Evolutionary conservation across 352 stramenopile genomes (phyloP).

Genomic region (Phytophthora constricta): DNA sequence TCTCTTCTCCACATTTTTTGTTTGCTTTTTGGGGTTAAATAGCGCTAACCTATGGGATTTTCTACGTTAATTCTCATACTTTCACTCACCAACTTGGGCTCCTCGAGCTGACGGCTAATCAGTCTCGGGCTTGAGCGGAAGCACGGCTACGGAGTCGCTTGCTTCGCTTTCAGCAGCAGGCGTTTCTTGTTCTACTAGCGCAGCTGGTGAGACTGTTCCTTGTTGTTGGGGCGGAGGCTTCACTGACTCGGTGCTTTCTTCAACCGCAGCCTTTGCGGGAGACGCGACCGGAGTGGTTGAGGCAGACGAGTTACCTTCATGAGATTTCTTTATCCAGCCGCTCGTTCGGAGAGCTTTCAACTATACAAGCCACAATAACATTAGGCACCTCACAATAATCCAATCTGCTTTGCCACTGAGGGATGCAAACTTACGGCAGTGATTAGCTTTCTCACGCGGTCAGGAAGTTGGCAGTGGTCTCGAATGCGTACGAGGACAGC

Average conservation of each 20-base stretch:
- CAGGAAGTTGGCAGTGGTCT: slow-evolving; percentile 42
- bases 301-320: slow-evolving; percentile 29
- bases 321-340: slow-evolving; percentile 69
- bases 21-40: slow-evolving; percentile 31
- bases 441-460: slow-evolving; percentile 54
- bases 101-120: slow-evolving; percentile 7
- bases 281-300: slow-evolving; percentile 31
- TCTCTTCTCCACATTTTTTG: no score
- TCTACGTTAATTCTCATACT: slow-evolving; percentile 34
- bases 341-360: slow-evolving; percentile 47
- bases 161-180: slow-evolving; percentile 10
- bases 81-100: slow-evolving; percentile 24
- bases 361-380: slow-evolving; percentile 21
- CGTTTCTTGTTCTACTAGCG: slow-evolving; percentile 9
- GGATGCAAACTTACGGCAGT: slow-evolving; percentile 58
- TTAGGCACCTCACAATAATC: neutral
- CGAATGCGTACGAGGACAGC: slow-evolving; percentile 64
- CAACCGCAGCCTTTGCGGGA: slow-evolving; percentile 23
- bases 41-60: slow-evolving; percentile 33
- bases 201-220: slow-evolving; percentile 7
- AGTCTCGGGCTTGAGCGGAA: neutral
- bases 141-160: neutral
- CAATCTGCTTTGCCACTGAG: no score
- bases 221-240: slow-evolving; percentile 15
- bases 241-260: slow-evolving; percentile 12